These are phyloP conservation scores for Ceratocystis papillata DNA, from an alignment of 2,329 filamentous ascomycete species.

Conservation along the genomic window DNA sequence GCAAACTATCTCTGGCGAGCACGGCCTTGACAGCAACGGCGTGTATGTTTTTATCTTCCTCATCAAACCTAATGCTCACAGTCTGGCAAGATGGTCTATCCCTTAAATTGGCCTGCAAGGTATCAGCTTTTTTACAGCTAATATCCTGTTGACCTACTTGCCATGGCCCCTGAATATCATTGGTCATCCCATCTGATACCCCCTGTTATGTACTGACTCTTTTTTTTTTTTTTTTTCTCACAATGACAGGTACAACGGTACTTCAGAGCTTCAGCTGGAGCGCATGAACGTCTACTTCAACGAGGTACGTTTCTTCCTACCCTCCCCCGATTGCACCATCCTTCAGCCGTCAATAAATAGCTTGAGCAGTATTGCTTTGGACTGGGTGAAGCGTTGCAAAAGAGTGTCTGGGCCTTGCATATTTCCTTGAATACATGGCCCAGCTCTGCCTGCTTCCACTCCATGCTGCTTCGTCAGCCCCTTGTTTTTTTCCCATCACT, in stretches of 20 bases:
- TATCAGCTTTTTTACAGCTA: background rate
- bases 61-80: too few relatives aligned
- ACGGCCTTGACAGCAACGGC: conserved; percentile 94
- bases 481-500: background rate
- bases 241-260: conserved; percentile 73
- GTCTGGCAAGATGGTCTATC: background rate
- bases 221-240: conserved; percentile 4
- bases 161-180: conserved; percentile 17
- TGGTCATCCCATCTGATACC: conserved; percentile 6
- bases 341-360: background rate
- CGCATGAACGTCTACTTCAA: conserved; percentile 99
- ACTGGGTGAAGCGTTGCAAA: too few relatives aligned
- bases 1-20: conserved; percentile 79
- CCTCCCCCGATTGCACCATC: background rate
- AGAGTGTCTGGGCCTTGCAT: too few relatives aligned
- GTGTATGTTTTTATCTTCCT: conserved; percentile 52
- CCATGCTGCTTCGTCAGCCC: background rate
- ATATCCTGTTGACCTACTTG: background rate
- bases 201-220: conserved; percentile 3
- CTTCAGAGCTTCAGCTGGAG: conserved; percentile 97
- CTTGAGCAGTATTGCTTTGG: background rate
- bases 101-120: background rate
- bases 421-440: too few relatives aligned
- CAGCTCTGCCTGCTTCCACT: background rate
- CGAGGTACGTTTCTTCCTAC: conserved; percentile 37